A percentile compares a stretch with the other conserved stretches of the same genome.
phyloP scores from a whole-genome alignment of 768 basidiomycete genomes.

The Rossbeevera mucosa region DNA sequence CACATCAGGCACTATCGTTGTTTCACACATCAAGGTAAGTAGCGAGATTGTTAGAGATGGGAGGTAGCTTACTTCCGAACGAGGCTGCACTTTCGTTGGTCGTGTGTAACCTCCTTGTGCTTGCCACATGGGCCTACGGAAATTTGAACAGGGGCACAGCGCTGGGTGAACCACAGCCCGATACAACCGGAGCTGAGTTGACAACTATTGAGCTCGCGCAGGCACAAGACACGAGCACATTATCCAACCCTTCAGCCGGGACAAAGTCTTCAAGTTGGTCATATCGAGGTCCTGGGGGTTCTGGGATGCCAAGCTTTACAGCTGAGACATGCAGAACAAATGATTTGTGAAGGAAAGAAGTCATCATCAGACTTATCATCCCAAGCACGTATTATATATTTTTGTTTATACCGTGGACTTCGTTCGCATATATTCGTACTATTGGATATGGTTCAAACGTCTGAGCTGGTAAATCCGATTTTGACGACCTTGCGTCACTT shows the following conservation, averaged over 20 bases:
- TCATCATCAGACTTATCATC: background rate
- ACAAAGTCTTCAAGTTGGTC: slow-evolving; percentile 1
- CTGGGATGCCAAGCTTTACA: background rate
- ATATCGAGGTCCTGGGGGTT: background rate
- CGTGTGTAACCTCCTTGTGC: background rate
- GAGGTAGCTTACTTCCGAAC: background rate
- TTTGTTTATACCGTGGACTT: background rate
- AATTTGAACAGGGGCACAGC: background rate
- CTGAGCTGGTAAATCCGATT: too few species aligned
- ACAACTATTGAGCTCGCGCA: background rate
- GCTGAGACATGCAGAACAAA: background rate
- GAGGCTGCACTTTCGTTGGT: background rate
- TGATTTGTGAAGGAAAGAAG: background rate
- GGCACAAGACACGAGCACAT: background rate
- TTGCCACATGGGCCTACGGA: background rate
- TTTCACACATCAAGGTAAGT: slow-evolving; percentile 3
- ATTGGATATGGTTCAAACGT: background rate
- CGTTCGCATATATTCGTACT: background rate
- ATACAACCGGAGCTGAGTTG: background rate
- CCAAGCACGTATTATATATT: background rate
- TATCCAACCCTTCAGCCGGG: background rate
- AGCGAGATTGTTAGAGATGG: background rate
- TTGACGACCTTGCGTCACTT: too few species aligned
- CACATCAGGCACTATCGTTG: background rate
- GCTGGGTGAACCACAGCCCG: background rate